Evolutionary conservation across 78 protist species (phyloP), one percentile per base, ranked within the genome.

Genomic region (Bodo saltans): DNA sequence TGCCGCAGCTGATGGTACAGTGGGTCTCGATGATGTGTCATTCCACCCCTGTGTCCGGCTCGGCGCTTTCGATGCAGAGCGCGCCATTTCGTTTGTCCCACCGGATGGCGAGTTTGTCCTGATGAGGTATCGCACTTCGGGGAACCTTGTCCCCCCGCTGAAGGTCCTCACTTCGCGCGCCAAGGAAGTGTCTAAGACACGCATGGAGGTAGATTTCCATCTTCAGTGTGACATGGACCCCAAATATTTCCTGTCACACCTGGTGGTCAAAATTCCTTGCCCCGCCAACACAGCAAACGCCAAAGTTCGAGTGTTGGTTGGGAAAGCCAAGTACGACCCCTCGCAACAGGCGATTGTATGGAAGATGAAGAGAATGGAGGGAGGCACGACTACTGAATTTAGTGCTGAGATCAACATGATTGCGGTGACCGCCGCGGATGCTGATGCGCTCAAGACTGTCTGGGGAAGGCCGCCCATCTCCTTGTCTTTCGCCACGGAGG

Each of bases 81-180:
- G 98, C 27, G 83, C 97, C 33, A 91, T 97, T 60, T 83, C 92
- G 23, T 97, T 98, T 89, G 76, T 95, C 67, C 99, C 99, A 25
- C 99, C 99, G 32, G 99, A 98, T 60, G 99, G 99, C 60, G 98
- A 95, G 78, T 98, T 97, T 83, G 96, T 90, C 83, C 90, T 98
- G 73, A 98, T 97, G 99, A 72, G 72, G 85, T 95, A 97, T 87
- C 97, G 99, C 71, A 90, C 95, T n/a, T 89, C 98, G 23, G 93
- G 95, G 42, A 89, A 89, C 79, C 90, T 97, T 75, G 83, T 87
- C 70, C 84, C 90, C 27, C 98, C 99, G 33, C 96, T 96, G 94
- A 71, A 83, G 37, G 92, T 97, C 27, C 67, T 88, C 29, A 95
- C 78, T 27, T 84, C 98, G 25, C 76, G 92, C 39, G 94, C 95